Percentiles rank a stretch among this genome's conserved stretches.
phyloP scores from a whole-genome alignment of 768 basidiomycete genomes.

The Boletales sp. region DNA sequence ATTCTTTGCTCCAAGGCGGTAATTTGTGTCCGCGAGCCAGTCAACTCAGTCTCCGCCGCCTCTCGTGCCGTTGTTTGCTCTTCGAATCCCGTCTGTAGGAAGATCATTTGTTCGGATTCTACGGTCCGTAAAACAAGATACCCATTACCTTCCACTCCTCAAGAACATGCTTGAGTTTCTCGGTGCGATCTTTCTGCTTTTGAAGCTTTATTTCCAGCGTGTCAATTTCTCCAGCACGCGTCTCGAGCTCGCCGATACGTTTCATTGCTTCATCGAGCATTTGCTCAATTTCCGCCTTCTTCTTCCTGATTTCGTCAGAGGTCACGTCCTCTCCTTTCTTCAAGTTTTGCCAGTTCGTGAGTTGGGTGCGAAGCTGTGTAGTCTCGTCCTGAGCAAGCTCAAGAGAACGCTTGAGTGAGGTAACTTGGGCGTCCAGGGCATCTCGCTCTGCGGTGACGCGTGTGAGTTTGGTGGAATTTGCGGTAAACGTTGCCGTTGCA shows the following conservation, averaged over 20 bases:
- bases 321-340: conserved; percentile 64
- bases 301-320: conserved; percentile 50
- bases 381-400: conserved; percentile 57
- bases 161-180: conserved; percentile 40
- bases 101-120: neutral
- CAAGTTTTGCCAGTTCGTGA: conserved; percentile 65
- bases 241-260: conserved; percentile 28
- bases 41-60: conserved; percentile 32
- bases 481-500: conserved; percentile 43
- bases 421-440: conserved; percentile 46
- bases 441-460: conserved; percentile 58
- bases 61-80: conserved; percentile 36
- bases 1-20: conserved; percentile 36
- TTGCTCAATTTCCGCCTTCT: conserved; percentile 54
- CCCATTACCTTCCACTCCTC: conserved; percentile 45
- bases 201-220: conserved; percentile 37
- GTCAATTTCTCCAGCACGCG: conserved; percentile 19
- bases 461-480: conserved; percentile 50
- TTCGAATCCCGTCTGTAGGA: conserved; percentile 37
- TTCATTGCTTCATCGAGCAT: conserved; percentile 46
- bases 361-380: conserved; percentile 55
- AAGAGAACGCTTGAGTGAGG: conserved; percentile 53
- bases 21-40: conserved; percentile 29
- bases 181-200: conserved; percentile 41
- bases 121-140: neutral